Base-by-base conservation (phyloP, 2,329 filamentous ascomycete genomes). In the Alternaria gansuensis region DNA sequence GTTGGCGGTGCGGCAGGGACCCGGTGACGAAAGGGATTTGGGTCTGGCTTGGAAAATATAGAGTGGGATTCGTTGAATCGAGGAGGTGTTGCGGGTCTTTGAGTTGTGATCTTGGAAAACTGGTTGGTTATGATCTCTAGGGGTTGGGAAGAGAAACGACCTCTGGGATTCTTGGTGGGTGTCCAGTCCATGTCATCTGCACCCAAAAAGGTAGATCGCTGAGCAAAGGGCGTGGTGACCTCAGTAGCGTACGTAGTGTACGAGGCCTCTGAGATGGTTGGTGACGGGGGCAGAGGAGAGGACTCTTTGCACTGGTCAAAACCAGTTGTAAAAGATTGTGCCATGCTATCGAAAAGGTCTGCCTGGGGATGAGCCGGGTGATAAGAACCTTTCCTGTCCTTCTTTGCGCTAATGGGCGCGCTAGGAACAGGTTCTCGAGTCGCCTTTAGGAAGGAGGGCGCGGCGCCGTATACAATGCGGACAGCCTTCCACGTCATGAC, bases 141-240 rank as follows among this genome's bases (percentile, higher is more conserved):
- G 55, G 10, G 52, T 9, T 64, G 29, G 2, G n/a, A 83, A 82
- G 54, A 80, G 79, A 75, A 75, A 37, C 63, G 63, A 10, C 61
- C 57, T 14, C 54, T 51, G 5, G 44, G 23, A 41, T 0, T 31
- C 44, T 48, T 59, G 10, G 86, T 87, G 0, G 88, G 88, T 2
- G 87, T 85, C 87, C 90, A 92, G 69, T 93, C 90, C 90, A 93
- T 93, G 54, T 84, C 84, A 37, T 89, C 85, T 1, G 79, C 80
- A 17, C 63, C 60, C 21, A 64, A 55, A 26, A 63, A 63, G 23
- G 44, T 50, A 59, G 51, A 55, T 40, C 59, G 54, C 43, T 58
- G 54, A 5, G 50, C 40, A 31, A 63, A 67, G 7, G 70, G 69
- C 1, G 72, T 74, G 10, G 67, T 70, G 55, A 59, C 67, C 6